Evolutionary conservation across 306 rosid species (phyloP).

Genomic region (Prunus davidiana): DNA sequence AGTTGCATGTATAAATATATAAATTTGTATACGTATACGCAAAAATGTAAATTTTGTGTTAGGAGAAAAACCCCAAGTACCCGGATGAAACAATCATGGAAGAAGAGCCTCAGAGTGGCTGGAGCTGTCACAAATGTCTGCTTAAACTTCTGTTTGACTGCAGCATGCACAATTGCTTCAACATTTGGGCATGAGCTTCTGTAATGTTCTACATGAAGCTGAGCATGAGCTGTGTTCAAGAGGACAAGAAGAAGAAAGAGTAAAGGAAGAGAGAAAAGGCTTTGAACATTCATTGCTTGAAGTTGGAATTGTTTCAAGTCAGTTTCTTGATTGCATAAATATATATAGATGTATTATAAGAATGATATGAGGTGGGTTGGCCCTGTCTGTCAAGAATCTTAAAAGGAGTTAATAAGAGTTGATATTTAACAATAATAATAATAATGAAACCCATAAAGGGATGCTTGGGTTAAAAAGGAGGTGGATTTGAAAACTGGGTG

Average conservation of each 20-base stretch:
- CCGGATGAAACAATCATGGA: constrained; percentile 85
- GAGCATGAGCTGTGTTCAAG: constrained; percentile 26
- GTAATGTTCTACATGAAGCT: constrained; percentile 51
- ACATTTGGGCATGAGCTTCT: constrained; percentile 64
- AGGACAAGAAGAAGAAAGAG: constrained; percentile 34
- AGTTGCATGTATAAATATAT: neutral
- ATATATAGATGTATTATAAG: neutral
- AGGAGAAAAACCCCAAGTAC: constrained; percentile 21
- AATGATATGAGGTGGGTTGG: constrained; percentile 9
- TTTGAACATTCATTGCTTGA: constrained; percentile 34
- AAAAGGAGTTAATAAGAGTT: neutral
- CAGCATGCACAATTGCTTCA: constrained; percentile 58
- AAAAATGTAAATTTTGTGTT: neutral
- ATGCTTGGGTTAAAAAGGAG: neutral
- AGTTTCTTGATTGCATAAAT: neutral
- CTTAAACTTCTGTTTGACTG: constrained; percentile 55
- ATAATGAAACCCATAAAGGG: neutral
- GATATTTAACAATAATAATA: neutral
- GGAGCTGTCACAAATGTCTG: constrained; percentile 76
- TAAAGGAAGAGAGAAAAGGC: constrained; percentile 19
- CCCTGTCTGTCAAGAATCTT: constrained; percentile 16
- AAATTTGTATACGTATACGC: neutral
- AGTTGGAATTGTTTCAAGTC: neutral
- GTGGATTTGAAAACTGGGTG: neutral
- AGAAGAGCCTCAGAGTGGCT: constrained; percentile 81